Evolutionary conservation across 345 rosid species (phyloP).

Genomic region (Camelina neglecta): DNA sequence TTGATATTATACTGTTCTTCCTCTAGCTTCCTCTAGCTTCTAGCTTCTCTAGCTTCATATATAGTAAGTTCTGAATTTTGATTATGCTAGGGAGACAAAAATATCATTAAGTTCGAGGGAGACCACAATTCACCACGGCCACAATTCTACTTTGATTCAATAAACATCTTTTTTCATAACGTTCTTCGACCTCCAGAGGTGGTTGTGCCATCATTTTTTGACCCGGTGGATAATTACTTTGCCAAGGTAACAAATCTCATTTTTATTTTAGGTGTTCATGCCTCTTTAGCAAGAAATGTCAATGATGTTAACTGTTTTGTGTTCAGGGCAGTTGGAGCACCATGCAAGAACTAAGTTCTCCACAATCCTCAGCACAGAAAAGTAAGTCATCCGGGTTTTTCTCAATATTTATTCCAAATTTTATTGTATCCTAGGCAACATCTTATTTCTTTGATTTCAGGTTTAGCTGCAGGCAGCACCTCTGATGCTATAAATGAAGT

Average conservation of each 20-base stretch:
- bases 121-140: constrained; percentile 99
- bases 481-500: constrained; percentile 67
- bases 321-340: constrained; percentile 76
- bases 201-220: constrained; percentile 60
- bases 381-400: constrained; percentile 13
- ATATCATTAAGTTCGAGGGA: constrained; percentile 95
- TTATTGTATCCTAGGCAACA: not conserved
- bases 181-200: constrained; percentile 94
- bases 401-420: constrained; percentile 11
- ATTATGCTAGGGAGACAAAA: constrained; percentile 90
- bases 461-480: constrained; percentile 54
- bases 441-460: constrained; percentile 40
- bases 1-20: constrained; percentile 25
- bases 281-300: constrained; percentile 22
- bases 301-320: constrained; percentile 46
- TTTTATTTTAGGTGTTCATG: constrained; percentile 11
- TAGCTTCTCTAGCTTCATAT: too few species aligned
- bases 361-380: constrained; percentile 55
- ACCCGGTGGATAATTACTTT: constrained; percentile 69
- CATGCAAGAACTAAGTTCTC: constrained; percentile 51
- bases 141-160: constrained; percentile 93
- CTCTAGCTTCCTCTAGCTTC: not conserved
- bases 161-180: constrained; percentile 95
- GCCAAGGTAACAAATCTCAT: constrained; percentile 65
- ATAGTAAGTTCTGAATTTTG: not conserved